Evolutionary conservation across 192 early-diverging fungal genomes (phyloP), one percentile per base, ranked within the genome.

Genomic region (Backusella sp.): DNA sequence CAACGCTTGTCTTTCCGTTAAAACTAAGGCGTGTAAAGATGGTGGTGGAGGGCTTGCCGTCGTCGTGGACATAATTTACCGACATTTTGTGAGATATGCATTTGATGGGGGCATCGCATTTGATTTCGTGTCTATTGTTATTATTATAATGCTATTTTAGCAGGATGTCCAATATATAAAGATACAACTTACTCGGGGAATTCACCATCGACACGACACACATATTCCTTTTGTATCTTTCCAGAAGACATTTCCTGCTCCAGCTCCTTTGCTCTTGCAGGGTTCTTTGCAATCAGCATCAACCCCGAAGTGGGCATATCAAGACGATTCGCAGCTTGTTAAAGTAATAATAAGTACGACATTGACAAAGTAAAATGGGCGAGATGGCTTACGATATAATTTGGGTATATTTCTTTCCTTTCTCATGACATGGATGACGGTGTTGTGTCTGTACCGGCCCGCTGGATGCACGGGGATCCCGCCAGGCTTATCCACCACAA

Each of bases 241-340:
- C 93, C 89, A 12, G 83, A 77, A 8, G 82, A 74, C 83, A 99
- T 87, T 73, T 92, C 80, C 30, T 73, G 41, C 75, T 93, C 90
- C 71, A 97, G 81, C 53, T 85, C 74, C 26, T 86, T 84, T 4
- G 95, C 92, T 12, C 83, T 83, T 21, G 85, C 80, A 6, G 86
- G 75, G 21, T 86, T 90, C 5, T 84, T 81, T 0, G 91, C 93
- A 14, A 99, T 86, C 6, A 99, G 83, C 88, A 96, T 89, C 8
- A 99, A 75, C 7, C 98, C 98, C 1, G 96, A 98, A 0, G 98
- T 99, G 52, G 98, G 86, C 19, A 97, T 87, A 85, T 99, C 98
- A 71, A 99, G 84, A 42, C 98, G 85, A 83, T 99, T 98, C 37
- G 93, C 85, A 23, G 96, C 91, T 92, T 76, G n/a, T 4, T 44